Evolutionary conservation across 257 asterid genomes (phyloP), one percentile per base, ranked within the genome.

Genomic region (Solanum chiquidenum): DNA sequence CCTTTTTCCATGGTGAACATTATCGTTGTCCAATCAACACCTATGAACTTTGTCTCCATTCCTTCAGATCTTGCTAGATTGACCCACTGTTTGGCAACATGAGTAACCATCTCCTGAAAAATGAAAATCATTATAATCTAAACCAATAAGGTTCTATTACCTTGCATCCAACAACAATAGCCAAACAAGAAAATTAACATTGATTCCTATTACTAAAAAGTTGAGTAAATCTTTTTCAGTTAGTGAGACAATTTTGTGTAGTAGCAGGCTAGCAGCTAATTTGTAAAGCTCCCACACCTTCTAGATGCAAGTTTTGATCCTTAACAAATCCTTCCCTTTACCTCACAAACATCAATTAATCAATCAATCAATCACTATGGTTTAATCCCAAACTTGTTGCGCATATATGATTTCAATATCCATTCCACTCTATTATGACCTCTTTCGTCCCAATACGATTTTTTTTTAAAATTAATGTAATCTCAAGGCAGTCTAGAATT

Each of bases 1-100:
- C 98, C 98, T 83, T 92, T 95, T 69, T 95, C 95, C 96, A 97
- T 92, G 86, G 98, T 94, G 92, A 97, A 92, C 99, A 95, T 97
- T 88, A 97, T 88, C 3, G 99, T 97, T 87, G 95, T 95, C 80
- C 90, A 77, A 90, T 96, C 99, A 85, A 96, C 91, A 29, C 93
- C 96, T 44, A 91, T 87, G 91, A 97, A 96, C 89, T 93, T 94
- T 23, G 91, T 97, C 89, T 94, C 94, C 69, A 95, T 92, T 46
- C 95, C 95, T 62, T 98, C 98, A 0, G 98, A 92, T 91, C 95
- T 93, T 83, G 98, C 98, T 66, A 96, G 91, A 85, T 90, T 93
- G 52, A 92, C 90, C 99, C 99, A 97, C 87, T 91, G 94, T 95
- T 73, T 93, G 52, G 98, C 96, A 7, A 95, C 91, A 88, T 94